These are phyloP conservation scores for Saitozyma podzolica DNA, from an alignment of 768 basidiomycete genomes.

Conservation along the genomic window DNA sequence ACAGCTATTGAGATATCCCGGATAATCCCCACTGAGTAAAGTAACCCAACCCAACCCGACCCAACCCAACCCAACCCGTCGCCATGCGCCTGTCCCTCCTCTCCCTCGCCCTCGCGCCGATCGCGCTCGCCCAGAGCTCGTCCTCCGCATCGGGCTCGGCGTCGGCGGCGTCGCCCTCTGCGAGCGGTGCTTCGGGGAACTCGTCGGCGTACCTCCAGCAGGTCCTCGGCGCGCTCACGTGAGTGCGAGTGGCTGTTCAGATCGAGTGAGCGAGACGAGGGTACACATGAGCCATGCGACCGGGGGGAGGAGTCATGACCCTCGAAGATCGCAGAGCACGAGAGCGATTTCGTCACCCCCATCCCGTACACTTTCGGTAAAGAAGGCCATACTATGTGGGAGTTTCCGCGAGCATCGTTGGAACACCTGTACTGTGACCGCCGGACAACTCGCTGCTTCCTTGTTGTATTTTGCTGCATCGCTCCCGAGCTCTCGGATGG, in stretches of 20 bases:
- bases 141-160: background rate
- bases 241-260: constrained; percentile 13
- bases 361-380: constrained; percentile 75
- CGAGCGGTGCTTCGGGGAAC: background rate
- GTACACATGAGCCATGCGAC: constrained; percentile 1
- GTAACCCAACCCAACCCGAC: too few species aligned
- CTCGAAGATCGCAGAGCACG: constrained; percentile 82
- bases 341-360: constrained; percentile 73
- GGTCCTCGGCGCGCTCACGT: constrained; percentile 42
- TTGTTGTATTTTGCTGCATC: background rate
- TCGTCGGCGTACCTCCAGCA: constrained; percentile 24
- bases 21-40: too few species aligned
- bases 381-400: constrained; percentile 43
- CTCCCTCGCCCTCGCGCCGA: constrained; percentile 40
- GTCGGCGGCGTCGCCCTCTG: too few species aligned
- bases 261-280: background rate
- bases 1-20: too few species aligned
- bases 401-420: constrained; percentile 11
- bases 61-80: too few species aligned
- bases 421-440: background rate
- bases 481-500: too few species aligned
- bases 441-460: background rate
- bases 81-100: constrained; percentile 4
- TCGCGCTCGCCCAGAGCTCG: constrained; percentile 46
- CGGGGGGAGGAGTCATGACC: constrained; percentile 64